Evolutionary conservation across 148 eudicot species (phyloP).

Genomic region (Agrostemma githago): DNA sequence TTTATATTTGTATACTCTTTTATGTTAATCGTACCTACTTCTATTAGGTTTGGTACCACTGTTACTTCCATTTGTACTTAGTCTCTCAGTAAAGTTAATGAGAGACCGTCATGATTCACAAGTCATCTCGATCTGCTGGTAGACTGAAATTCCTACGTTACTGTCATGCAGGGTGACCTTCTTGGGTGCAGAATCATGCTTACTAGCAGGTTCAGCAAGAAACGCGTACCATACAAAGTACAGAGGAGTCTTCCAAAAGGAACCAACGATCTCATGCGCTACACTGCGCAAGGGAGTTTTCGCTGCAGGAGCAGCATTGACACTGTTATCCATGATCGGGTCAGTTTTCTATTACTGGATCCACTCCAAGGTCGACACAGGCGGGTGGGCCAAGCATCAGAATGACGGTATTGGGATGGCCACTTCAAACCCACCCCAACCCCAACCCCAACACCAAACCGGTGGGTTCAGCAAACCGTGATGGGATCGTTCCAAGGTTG

Average conservation of each 20-base stretch:
- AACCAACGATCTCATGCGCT: constrained; percentile 59
- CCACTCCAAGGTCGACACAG: constrained; percentile 83
- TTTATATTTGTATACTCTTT: no score
- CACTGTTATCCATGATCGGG: constrained; percentile 68
- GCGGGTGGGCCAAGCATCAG: constrained; percentile 83
- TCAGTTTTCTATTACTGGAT: constrained; percentile 74
- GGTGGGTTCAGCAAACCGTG: constrained; percentile 25
- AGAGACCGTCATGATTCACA: no score
- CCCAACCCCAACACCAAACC: constrained; percentile 20
- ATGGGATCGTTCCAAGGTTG: neutral
- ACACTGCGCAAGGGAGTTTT: constrained; percentile 93
- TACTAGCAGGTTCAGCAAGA: constrained; percentile 84
- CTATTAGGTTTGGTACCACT: no score
- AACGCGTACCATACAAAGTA: constrained; percentile 94
- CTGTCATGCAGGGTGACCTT: constrained; percentile 67
- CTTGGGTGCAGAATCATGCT: constrained; percentile 82
- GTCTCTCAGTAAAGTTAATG: no score
- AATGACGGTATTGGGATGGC: constrained; percentile 86
- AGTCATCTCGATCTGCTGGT: no score
- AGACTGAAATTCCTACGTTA: no score
- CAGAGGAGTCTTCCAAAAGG: constrained; percentile 43
- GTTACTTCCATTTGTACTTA: no score
- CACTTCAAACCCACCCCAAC: constrained; percentile 29
- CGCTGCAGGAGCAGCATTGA: constrained; percentile 81
- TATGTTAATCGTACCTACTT: no score